Conservation (phyloP, 345 rosid genomes). For the Gossypium stocksii region DNA sequence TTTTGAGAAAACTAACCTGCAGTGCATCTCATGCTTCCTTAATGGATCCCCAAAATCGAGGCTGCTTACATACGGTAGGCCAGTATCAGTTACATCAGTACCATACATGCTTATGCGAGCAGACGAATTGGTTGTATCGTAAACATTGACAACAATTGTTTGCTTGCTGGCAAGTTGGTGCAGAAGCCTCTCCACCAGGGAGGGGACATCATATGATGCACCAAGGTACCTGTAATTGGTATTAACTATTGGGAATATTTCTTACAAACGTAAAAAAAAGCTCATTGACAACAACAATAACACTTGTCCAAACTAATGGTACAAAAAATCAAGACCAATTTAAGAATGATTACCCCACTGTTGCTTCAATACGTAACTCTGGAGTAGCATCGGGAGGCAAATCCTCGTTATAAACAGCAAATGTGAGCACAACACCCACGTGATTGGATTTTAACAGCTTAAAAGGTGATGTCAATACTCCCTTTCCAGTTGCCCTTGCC, state of each 20-base stretch:
- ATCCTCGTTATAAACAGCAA: conserved; percentile 72
- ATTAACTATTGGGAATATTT: background rate
- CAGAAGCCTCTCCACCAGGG: conserved; percentile 88
- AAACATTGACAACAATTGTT: conserved; percentile 80
- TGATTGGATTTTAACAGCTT: conserved; percentile 90
- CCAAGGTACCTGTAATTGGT: conserved; percentile 67
- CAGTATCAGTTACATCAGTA: conserved; percentile 51
- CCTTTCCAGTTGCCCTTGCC: conserved; percentile 93
- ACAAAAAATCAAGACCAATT: conserved; percentile 14
- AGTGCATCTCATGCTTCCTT: conserved; percentile 89
- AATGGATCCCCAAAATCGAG: conserved; percentile 94
- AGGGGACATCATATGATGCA: conserved; percentile 91
- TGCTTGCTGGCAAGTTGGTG: conserved; percentile 93
- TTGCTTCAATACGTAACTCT: conserved; percentile 61
- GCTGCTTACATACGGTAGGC: conserved; percentile 49
- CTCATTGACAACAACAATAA: background rate
- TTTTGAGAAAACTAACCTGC: conserved; percentile 53
- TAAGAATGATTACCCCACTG: conserved; percentile 60
- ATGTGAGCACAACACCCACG: conserved; percentile 86
- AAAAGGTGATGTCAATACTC: conserved; percentile 93
- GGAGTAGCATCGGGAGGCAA: conserved; percentile 69
- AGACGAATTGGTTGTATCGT: conserved; percentile 72
- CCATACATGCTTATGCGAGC: conserved; percentile 81
- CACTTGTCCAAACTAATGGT: background rate
- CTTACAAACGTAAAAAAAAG: background rate